A percentile compares a stretch with the other conserved stretches of the same genome.
Evolutionary conservation across 345 rosid species (phyloP).

Genomic region (Crucihimalaya himalaica): DNA sequence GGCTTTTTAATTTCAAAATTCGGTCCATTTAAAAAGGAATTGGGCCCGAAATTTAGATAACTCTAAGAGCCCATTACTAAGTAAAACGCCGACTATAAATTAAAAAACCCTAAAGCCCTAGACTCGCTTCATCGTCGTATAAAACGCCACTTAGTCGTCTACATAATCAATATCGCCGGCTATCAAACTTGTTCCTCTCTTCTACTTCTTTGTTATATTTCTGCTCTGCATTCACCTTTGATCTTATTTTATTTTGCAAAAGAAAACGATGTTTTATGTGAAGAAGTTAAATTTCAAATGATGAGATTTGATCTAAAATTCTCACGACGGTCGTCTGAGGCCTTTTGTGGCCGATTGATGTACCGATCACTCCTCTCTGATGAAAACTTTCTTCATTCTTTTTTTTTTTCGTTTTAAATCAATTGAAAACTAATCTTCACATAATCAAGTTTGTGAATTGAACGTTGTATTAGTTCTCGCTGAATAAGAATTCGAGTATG

Average conservation of each 20-base stretch:
- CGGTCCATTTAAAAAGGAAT: neutral
- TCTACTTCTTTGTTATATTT: neutral
- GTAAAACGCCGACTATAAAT: neutral
- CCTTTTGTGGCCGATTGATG: constrained; percentile 33
- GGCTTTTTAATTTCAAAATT: neutral
- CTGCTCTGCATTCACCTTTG: neutral
- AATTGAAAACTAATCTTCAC: too few species aligned
- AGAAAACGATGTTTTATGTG: neutral
- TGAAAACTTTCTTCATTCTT: constrained; percentile 18
- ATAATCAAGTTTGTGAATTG: neutral
- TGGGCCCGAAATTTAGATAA: constrained; percentile 9
- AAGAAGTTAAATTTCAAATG: constrained; percentile 13
- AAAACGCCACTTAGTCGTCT: neutral
- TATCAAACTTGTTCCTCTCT: neutral
- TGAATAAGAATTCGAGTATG: neutral
- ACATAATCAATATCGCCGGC: neutral
- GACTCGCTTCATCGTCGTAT: neutral
- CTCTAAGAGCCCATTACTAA: neutral
- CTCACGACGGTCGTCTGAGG: constrained; percentile 49
- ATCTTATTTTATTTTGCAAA: neutral
- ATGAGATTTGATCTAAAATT: constrained; percentile 44
- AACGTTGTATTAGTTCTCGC: neutral
- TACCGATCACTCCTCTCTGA: constrained; percentile 42
- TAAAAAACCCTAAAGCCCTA: constrained; percentile 35
- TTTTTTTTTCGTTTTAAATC: neutral